Percentiles rank a stretch among this genome's conserved stretches.
Evolutionary conservation across 768 basidiomycete genomes (phyloP).

Genomic region (Phylloporus sp.): DNA sequence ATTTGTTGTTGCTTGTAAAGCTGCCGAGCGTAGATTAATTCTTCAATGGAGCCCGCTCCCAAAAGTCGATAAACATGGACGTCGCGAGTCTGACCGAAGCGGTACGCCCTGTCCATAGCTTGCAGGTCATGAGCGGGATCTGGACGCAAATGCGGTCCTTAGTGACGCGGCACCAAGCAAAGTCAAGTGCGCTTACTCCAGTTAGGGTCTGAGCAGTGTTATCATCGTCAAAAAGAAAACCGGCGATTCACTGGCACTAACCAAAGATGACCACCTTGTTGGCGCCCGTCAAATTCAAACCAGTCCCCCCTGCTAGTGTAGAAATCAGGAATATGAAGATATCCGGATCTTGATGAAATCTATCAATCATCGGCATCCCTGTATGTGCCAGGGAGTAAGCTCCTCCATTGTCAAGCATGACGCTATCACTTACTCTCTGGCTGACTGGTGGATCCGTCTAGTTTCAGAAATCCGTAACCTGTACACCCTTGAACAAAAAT

Average conservation of each 20-base stretch:
- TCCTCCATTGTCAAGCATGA: not conserved
- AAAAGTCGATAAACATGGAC: slow-evolving; percentile 80
- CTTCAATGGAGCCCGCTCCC: slow-evolving; percentile 83
- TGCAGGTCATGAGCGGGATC: slow-evolving; percentile 95
- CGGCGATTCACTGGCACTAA: slow-evolving; percentile 28
- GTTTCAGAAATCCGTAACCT: slow-evolving; percentile 61
- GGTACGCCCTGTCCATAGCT: slow-evolving; percentile 83
- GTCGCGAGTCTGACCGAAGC: slow-evolving; percentile 82
- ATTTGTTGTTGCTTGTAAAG: slow-evolving; percentile 93
- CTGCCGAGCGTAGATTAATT: slow-evolving; percentile 83
- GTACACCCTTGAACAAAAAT: not conserved
- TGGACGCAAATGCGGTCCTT: slow-evolving; percentile 28
- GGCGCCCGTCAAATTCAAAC: slow-evolving; percentile 84
- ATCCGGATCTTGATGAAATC: slow-evolving; percentile 69
- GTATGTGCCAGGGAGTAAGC: slow-evolving; percentile 1
- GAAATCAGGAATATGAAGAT: slow-evolving; percentile 85
- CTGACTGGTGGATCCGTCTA: slow-evolving; percentile 75
- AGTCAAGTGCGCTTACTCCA: slow-evolving; percentile 70
- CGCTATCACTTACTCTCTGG: slow-evolving; percentile 50
- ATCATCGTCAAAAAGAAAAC: not conserved
- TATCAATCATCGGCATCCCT: slow-evolving; percentile 87
- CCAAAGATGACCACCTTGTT: slow-evolving; percentile 94
- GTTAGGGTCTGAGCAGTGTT: slow-evolving; percentile 62
- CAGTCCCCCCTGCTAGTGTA: slow-evolving; percentile 87
- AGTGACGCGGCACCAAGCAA: not conserved